phyloP scores from a whole-genome alignment of 371 early-diverging fungal genomes.

The Apophysomyces trapeziformis region DNA sequence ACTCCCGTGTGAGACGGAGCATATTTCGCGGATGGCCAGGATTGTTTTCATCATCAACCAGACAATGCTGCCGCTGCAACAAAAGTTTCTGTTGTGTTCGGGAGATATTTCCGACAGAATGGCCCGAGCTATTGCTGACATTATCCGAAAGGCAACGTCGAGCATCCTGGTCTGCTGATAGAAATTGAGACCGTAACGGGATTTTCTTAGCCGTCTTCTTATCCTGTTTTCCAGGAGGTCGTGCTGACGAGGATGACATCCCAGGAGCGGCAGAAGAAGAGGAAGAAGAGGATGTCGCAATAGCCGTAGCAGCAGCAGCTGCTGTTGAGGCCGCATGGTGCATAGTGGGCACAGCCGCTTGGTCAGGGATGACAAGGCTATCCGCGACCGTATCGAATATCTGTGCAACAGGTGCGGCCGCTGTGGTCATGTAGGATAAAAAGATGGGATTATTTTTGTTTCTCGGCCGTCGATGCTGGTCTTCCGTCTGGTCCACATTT shows the following conservation, averaged over 20 bases:
- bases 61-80: conserved; percentile 48
- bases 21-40: conserved; percentile 51
- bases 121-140: conserved; percentile 15
- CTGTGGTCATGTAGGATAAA: conserved; percentile 19
- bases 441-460: conserved; percentile 15
- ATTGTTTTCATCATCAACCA: conserved; percentile 48
- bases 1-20: conserved; percentile 50
- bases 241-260: neutral
- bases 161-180: neutral
- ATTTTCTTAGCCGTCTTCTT: neutral
- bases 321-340: conserved; percentile 12
- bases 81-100: conserved; percentile 55
- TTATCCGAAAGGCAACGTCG: conserved; percentile 1
- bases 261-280: too few relatives aligned
- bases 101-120: conserved; percentile 28
- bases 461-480: neutral
- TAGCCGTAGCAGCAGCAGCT: too few relatives aligned
- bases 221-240: neutral
- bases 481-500: conserved; percentile 7
- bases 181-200: conserved; percentile 1
- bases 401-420: conserved; percentile 40
- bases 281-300: too few relatives aligned
- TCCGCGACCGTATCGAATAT: conserved; percentile 43
- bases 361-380: conserved; percentile 35
- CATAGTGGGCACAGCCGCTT: conserved; percentile 16